These are phyloP conservation scores for Phytophthora palmivora DNA, from an alignment of 352 stramenopile species.

Conservation along the genomic window DNA sequence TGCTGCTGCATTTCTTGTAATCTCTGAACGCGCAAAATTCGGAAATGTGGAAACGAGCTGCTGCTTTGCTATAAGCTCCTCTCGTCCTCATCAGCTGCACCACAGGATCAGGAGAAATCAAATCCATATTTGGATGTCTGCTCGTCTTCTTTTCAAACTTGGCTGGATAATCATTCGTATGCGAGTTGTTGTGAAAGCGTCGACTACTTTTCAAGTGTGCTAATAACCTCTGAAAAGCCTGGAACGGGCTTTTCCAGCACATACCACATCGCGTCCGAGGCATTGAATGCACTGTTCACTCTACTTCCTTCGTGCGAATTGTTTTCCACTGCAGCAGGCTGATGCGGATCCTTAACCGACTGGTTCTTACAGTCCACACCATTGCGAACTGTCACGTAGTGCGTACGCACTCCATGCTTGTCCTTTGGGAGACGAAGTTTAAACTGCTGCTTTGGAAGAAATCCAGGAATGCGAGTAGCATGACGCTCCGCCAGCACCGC, in stretches of 20 bases:
- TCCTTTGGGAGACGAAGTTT: conserved; percentile 58
- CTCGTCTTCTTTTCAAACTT: no score
- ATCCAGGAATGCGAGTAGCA: conserved; percentile 44
- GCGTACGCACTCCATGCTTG: conserved; percentile 27
- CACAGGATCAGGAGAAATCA: conserved; percentile 12
- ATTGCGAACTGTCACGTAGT: conserved; percentile 33
- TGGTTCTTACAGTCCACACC: conserved; percentile 11
- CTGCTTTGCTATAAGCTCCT: background rate
- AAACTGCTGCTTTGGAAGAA: conserved; percentile 69
- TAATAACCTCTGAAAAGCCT: conserved; percentile 44
- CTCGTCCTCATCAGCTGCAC: conserved; percentile 22
- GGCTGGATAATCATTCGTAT: background rate
- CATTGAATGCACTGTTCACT: background rate
- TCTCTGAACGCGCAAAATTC: conserved; percentile 6
- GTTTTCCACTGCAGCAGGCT: background rate
- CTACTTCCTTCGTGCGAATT: background rate
- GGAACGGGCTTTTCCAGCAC: conserved; percentile 50
- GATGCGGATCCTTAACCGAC: no score
- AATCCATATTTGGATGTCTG: conserved; percentile 35
- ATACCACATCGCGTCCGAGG: conserved; percentile 50
- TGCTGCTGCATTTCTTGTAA: conserved; percentile 27
- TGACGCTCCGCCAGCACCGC: conserved; percentile 50
- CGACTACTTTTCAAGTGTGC: conserved; percentile 3
- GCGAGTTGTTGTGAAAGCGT: no score
- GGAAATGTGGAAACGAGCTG: conserved; percentile 9